Percentiles rank a stretch among this genome's conserved stretches.
Conservation (phyloP, 2,329 filamentous ascomycete genomes). For the Lachnellula cervina region DNA sequence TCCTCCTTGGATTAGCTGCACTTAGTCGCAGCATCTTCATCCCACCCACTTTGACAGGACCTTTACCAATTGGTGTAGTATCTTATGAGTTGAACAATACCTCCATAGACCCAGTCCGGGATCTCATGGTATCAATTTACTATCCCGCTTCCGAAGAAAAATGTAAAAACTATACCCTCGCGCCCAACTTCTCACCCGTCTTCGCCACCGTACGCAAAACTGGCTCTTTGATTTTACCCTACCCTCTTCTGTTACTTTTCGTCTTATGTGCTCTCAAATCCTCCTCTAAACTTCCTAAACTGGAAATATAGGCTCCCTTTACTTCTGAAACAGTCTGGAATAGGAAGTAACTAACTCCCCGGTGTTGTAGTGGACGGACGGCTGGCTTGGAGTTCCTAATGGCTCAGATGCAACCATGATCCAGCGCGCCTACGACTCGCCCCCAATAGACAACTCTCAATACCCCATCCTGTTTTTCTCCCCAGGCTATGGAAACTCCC, state of each 20-base stretch:
- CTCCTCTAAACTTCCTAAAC: no score
- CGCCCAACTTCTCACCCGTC: constrained; percentile 6
- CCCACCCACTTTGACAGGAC: background rate
- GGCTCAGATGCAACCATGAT: constrained; percentile 1
- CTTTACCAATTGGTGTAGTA: background rate
- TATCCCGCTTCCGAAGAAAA: constrained; percentile 8
- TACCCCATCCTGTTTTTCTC: constrained; percentile 30
- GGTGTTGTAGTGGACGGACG: constrained; percentile 2
- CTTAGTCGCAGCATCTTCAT: background rate
- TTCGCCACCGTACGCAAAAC: no score
- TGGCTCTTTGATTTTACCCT: no score
- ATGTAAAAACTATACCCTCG: constrained; percentile 2
- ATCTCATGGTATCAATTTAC: constrained; percentile 18
- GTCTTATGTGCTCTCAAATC: no score
- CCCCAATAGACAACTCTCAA: background rate
- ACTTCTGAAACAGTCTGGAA: no score
- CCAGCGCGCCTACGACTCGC: constrained; percentile 9
- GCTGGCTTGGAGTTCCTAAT: background rate
- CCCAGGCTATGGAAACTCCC: constrained; percentile 25
- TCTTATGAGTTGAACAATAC: constrained; percentile 7
- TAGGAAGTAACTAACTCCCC: no score
- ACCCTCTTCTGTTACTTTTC: no score
- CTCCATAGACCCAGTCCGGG: constrained; percentile 6
- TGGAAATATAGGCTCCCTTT: no score
- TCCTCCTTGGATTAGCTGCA: background rate